Evolutionary conservation across 129 eudicot genomes (phyloP).

Genomic region (Deinandra increscens): DNA sequence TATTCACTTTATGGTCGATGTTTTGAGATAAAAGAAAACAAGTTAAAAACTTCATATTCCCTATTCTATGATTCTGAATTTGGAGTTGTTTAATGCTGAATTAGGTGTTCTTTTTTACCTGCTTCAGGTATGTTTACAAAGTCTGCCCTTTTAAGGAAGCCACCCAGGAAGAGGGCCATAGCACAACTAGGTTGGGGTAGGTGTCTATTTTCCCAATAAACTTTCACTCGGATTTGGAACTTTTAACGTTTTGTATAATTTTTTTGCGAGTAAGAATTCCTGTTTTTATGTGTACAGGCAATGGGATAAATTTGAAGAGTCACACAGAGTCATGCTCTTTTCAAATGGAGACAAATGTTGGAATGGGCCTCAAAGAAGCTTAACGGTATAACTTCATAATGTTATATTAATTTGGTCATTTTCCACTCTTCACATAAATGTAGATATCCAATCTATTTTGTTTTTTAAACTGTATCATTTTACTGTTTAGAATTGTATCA

Average conservation of each 20-base stretch:
- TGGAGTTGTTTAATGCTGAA: constrained; percentile 12
- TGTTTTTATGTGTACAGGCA: constrained; percentile 37
- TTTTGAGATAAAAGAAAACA: constrained; percentile 82
- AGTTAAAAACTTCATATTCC: constrained; percentile 40
- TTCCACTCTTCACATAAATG: constrained; percentile 4
- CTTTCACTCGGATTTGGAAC: not conserved
- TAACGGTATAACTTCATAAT: constrained; percentile 54
- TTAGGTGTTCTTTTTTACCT: not conserved
- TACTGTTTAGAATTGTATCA: constrained; percentile 7
- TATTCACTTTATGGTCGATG: constrained; percentile 81
- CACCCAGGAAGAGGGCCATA: constrained; percentile 86
- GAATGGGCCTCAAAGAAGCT: constrained; percentile 97
- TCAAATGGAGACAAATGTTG: constrained; percentile 89
- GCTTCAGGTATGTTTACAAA: constrained; percentile 84
- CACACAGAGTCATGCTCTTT: constrained; percentile 75
- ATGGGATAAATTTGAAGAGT: constrained; percentile 95
- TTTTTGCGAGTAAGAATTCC: not conserved
- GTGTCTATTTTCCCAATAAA: constrained; percentile 20
- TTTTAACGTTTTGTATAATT: not conserved
- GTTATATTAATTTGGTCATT: not conserved
- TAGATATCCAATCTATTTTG: not conserved
- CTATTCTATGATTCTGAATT: constrained; percentile 19
- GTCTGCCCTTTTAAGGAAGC: constrained; percentile 94
- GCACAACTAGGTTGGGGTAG: constrained; percentile 91
- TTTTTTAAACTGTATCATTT: constrained; percentile 7